Conservation (phyloP, 208 protist genomes). For the Herpetomonas tarakana region DNA sequence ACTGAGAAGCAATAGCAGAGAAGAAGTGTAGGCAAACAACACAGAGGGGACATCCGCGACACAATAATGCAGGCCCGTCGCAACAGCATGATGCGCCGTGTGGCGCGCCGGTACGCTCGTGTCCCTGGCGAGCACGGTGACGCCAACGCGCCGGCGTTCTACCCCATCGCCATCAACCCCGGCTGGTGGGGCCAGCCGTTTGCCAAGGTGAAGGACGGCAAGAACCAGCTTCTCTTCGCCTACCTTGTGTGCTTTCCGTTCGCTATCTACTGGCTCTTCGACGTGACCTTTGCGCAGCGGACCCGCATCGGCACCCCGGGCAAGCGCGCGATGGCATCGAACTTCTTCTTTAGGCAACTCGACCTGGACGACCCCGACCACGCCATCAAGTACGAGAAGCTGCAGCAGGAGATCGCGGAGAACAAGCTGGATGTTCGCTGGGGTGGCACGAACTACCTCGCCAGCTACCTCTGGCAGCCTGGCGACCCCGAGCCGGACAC, state of each 20-base stretch:
- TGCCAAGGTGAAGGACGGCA: conserved; percentile 82
- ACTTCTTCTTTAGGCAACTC: conserved; percentile 77
- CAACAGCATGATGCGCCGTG: conserved; percentile 81
- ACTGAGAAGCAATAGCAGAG: too few relatives aligned
- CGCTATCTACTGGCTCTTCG: conserved; percentile 74
- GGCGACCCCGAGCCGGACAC: conserved; percentile 87
- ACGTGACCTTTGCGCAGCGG: conserved; percentile 70
- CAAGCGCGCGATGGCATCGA: conserved; percentile 72
- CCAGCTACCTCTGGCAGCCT: conserved; percentile 88
- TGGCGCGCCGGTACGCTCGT: conserved; percentile 80
- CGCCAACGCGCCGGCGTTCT: conserved; percentile 74
- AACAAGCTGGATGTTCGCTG: conserved; percentile 85
- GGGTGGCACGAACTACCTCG: conserved; percentile 87
- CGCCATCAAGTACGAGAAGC: conserved; percentile 82
- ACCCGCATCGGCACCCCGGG: conserved; percentile 68
- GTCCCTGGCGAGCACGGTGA: conserved; percentile 87
- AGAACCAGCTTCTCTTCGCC: conserved; percentile 60
- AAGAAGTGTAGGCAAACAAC: too few relatives aligned
- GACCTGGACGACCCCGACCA: conserved; percentile 89
- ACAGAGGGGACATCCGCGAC: too few relatives aligned
- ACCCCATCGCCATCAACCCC: conserved; percentile 85
- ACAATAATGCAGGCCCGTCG: conserved; percentile 72
- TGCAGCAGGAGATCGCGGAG: conserved; percentile 79
- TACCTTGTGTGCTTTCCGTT: conserved; percentile 72
- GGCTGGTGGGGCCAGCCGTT: conserved; percentile 88